Evolutionary conservation across 2,329 filamentous ascomycete genomes (phyloP).

Genomic region (Fusarium palustre): DNA sequence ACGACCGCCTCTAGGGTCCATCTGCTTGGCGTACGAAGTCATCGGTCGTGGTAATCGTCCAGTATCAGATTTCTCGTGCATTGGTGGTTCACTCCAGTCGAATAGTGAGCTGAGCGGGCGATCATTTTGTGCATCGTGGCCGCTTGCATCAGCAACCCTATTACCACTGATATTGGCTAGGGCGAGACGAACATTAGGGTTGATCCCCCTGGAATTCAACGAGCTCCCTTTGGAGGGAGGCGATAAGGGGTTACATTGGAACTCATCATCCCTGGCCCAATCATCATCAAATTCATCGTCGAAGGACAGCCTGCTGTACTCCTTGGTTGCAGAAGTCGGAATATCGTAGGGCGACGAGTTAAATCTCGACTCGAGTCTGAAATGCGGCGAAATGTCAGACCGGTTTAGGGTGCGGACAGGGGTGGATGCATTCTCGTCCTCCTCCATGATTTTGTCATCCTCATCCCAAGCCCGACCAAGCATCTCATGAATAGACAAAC

Average conservation of each 20-base stretch:
- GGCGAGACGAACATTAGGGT: slow-evolving; percentile 66
- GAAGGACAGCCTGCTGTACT: slow-evolving; percentile 65
- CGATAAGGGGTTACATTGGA: slow-evolving; percentile 67
- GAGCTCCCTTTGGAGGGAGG: slow-evolving; percentile 65
- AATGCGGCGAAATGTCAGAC: slow-evolving; percentile 45
- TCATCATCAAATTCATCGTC: slow-evolving; percentile 74
- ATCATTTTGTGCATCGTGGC: slow-evolving; percentile 48
- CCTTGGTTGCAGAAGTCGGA: slow-evolving; percentile 51
- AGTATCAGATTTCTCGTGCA: slow-evolving; percentile 70
- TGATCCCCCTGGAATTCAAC: slow-evolving; percentile 64
- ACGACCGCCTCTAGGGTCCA: slow-evolving; percentile 77
- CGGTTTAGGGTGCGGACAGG: slow-evolving; percentile 58
- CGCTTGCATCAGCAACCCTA: slow-evolving; percentile 51
- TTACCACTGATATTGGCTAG: slow-evolving; percentile 65
- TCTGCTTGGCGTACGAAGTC: slow-evolving; percentile 80
- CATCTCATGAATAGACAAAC: slow-evolving; percentile 70
- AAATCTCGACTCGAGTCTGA: slow-evolving; percentile 49
- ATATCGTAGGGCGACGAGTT: slow-evolving; percentile 50
- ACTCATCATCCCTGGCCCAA: slow-evolving; percentile 68
- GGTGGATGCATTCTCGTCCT: slow-evolving; percentile 68
- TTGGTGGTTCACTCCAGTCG: slow-evolving; percentile 78
- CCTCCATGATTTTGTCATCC: slow-evolving; percentile 69
- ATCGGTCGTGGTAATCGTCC: slow-evolving; percentile 73
- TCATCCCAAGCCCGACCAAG: slow-evolving; percentile 66
- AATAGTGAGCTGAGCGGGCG: slow-evolving; percentile 77